Base-by-base conservation (phyloP, 148 eudicot genomes). In the Vaccinium vitisidaea region DNA sequence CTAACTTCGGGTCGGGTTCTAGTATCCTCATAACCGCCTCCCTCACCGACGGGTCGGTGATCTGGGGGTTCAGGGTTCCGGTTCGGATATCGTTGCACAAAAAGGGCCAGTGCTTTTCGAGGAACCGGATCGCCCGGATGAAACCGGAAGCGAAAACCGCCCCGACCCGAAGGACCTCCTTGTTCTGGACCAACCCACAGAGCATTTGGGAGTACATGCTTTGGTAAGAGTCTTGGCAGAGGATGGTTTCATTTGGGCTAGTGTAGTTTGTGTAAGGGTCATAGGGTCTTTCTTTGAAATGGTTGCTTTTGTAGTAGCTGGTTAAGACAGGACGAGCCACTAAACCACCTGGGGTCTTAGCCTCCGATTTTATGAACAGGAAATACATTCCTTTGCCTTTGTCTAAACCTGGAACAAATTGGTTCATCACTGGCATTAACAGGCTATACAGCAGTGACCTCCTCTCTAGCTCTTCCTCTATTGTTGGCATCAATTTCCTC, bases 141-240 rank as follows among this genome's bases (percentile, higher is more conserved):
- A 94, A 93, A 18, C 98, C 98, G n/a, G 98, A 94, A 63, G 98
- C 98, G 1, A 94, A 94, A 46, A 92, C 94, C 1, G 98, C 98
- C 50, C 98, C 98, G 80, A 94, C 97, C 86, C 97, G 90, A 12
- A 94, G 90, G 49, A 94, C 98, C 23, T 94, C 95, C 0, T 86
- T 80, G 83, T 86, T 85, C 21, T 91, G 93, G 89, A 82, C 84
- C 0, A 94, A 89, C 76, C 98, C 95, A 81, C 94, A 93, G 39
- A 94, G 91, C 90, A 94, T 88, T 74, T 94, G 98, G 58, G 98
- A 86, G 85, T 94, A 94, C 98, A 94, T 94, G 87, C 93, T 90
- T 70, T 94, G 98, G 92, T 92, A 93, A 0, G 94, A 89, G 85
- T 94, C 97, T 1, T 92, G 83, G 89, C 97, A 94, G 25, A 94